phyloP scores from a whole-genome alignment of 2,329 filamentous ascomycete species.

The Colletotrichum caudatum region DNA sequence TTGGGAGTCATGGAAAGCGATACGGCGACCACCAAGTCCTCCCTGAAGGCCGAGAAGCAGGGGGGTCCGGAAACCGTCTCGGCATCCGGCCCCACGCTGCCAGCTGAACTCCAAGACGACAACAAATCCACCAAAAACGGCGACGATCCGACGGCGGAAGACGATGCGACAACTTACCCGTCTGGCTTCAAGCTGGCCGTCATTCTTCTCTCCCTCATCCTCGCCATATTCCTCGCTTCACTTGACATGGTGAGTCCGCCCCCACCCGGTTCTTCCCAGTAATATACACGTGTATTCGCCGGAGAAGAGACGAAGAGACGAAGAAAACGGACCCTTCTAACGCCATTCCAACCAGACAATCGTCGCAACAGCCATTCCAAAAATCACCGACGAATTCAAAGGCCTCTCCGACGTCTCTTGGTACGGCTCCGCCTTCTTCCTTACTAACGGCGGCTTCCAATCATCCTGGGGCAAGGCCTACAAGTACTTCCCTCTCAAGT shows the following conservation, averaged over 20 bases:
- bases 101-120: neutral
- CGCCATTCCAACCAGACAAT: slow-evolving; percentile 49
- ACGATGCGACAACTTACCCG: neutral
- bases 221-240: slow-evolving; percentile 20
- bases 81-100: neutral
- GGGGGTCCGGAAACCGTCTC: neutral
- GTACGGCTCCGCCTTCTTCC: slow-evolving; percentile 58
- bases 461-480: slow-evolving; percentile 47
- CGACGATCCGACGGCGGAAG: too few species aligned
- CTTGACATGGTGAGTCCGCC: slow-evolving; percentile 8
- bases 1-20: neutral
- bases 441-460: slow-evolving; percentile 47
- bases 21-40: neutral
- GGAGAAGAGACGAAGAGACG: neutral
- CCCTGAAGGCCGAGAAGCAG: neutral
- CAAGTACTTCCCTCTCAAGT: slow-evolving; percentile 53
- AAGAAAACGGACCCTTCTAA: neutral
- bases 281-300: too few species aligned
- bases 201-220: neutral
- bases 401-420: slow-evolving; percentile 57
- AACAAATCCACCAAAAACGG: neutral
- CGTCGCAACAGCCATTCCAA: slow-evolving; percentile 57
- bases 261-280: too few species aligned
- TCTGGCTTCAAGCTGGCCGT: neutral
- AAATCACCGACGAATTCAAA: slow-evolving; percentile 55